A percentile compares a stretch with the other conserved stretches of the same genome.
phyloP scores from a whole-genome alignment of 2,329 filamentous ascomycete genomes.

The Colletotrichum simmondsii region DNA sequence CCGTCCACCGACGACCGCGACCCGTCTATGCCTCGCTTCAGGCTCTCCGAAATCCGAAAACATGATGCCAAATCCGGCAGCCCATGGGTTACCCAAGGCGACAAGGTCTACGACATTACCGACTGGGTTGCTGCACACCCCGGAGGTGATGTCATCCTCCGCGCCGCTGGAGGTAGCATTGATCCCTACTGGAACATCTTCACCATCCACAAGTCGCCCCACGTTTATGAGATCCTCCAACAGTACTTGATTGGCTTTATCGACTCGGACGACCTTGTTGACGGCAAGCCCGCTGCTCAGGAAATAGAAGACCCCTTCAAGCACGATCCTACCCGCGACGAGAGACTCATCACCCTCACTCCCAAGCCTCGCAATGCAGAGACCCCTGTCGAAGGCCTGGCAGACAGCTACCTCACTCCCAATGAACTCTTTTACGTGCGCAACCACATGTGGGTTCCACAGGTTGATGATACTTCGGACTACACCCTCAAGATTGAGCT shows the following conservation, averaged over 20 bases:
- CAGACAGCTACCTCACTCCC: constrained; percentile 63
- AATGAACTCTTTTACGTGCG: constrained; percentile 51
- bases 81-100: constrained; percentile 73
- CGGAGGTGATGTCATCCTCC: constrained; percentile 74
- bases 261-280: constrained; percentile 66
- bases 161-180: constrained; percentile 71
- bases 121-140: constrained; percentile 75
- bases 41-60: constrained; percentile 61
- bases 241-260: constrained; percentile 73
- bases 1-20: constrained; percentile 44
- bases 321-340: constrained; percentile 63
- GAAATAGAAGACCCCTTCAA: constrained; percentile 70
- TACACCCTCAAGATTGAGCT: constrained; percentile 66
- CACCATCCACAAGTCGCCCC: constrained; percentile 72
- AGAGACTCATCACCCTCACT: constrained; percentile 61
- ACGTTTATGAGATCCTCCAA: constrained; percentile 73
- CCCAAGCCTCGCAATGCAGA: constrained; percentile 71
- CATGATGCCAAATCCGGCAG: constrained; percentile 62
- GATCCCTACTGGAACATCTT: constrained; percentile 79
- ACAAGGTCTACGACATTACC: constrained; percentile 77
- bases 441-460: constrained; percentile 73
- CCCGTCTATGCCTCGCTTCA: constrained; percentile 58
- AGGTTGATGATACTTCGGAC: constrained; percentile 50
- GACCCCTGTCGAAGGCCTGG: constrained; percentile 61
- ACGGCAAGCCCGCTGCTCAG: constrained; percentile 64